Evolutionary conservation across 148 eudicot genomes (phyloP).

Genomic region (Nyssa sinensis): DNA sequence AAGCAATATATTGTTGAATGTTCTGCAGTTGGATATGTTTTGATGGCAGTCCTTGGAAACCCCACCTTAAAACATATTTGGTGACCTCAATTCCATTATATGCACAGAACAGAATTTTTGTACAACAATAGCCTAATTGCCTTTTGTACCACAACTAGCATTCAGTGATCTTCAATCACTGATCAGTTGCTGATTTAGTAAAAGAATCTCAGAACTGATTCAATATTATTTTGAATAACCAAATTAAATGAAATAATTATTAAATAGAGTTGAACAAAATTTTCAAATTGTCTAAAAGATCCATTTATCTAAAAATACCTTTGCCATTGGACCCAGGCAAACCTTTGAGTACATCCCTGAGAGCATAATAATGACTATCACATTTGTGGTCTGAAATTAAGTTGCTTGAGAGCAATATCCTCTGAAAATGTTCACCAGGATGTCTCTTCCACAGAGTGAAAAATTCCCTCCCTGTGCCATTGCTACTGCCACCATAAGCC

Average conservation of each 20-base stretch:
- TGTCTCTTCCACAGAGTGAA: conserved; percentile 75
- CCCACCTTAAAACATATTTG: too few relatives aligned
- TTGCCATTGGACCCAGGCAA: conserved; percentile 41
- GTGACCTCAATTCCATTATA: too few relatives aligned
- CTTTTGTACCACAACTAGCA: too few relatives aligned
- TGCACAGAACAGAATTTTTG: too few relatives aligned
- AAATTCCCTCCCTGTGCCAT: conserved; percentile 28
- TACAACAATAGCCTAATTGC: too few relatives aligned
- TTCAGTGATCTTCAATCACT: too few relatives aligned
- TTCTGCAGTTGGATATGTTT: too few relatives aligned
- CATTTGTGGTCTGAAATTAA: conserved; percentile 77
- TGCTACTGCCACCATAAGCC: conserved; percentile 8
- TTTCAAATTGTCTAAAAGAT: neutral
- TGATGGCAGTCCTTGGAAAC: too few relatives aligned
- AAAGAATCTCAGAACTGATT: too few relatives aligned
- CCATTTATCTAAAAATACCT: conserved; percentile 6
- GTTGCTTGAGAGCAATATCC: conserved; percentile 65
- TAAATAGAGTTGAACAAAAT: neutral
- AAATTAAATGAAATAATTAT: neutral
- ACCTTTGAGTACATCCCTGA: conserved; percentile 80
- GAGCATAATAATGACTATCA: conserved; percentile 73
- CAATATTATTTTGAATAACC: neutral
- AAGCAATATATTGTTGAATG: too few relatives aligned
- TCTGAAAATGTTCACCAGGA: conserved; percentile 73
- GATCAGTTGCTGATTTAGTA: too few relatives aligned